Evolutionary conservation across 306 rosid species (phyloP), one percentile per base, ranked within the genome.

Genomic region (Prunus kanzakura): DNA sequence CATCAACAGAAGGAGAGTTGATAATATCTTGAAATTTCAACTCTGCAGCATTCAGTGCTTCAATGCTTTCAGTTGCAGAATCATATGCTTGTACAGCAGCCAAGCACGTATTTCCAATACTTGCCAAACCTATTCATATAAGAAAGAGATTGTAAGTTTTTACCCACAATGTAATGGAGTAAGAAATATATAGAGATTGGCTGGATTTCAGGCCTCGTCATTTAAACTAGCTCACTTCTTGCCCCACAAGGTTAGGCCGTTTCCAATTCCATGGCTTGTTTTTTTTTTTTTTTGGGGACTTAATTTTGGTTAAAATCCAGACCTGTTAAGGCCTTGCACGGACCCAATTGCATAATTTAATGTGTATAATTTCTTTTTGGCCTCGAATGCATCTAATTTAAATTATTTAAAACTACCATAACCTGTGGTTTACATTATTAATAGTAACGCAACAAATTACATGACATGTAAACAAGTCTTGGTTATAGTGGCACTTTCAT

Each of bases 1-100:
- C 90, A 85, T 92, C 97, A 75, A 92, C 51, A 72, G 93, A 78
- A 73, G 97, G 97, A 79, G 99, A 92, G 68, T 83, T 83, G 71
- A 95, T 85, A 75, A 95, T 95, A 80, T 95, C 99, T 84, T 95
- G 91, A 71, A 95, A 89, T 84, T 92, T 95, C 86, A 90, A 86
- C 83, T 90, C 92, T 49, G 99, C 97, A 5, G 96, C 90, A 74
- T 92, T 84, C 80, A 92, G 45, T 78, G 97, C 88, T 83, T 95
- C 97, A 70, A 83, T 76, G 86, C 89, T 90, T 81, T 95, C 93
- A 23, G 87, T 89, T 52, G 96, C 96, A 74, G 89, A 76, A 79
- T 95, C 99, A 64, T 88, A 86, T 7, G 93, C 90, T 80, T 89
- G 92, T 25, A 95, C 97, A 62, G 92, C 99, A 63, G 89, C 96